Evolutionary conservation across 176 grass and related monocot species (phyloP), one percentile per base, ranked within the genome.

Genomic region (Carex pumila): DNA sequence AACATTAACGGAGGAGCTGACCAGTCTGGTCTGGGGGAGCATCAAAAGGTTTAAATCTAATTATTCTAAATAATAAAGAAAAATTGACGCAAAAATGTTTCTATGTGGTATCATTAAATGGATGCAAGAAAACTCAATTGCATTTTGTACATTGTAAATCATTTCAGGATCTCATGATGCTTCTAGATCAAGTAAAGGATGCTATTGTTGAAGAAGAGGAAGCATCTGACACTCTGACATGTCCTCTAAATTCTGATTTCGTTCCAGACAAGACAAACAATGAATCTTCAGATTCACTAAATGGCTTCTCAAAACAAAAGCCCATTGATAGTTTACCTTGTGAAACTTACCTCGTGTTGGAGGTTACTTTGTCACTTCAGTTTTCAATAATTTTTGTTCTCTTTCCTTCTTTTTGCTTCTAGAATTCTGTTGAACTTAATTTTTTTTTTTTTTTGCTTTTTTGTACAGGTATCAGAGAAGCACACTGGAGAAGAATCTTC

Each of bases 171-270:
- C 79, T 98, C 61, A 89, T 98, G 76, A 92, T 88, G 82, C 95
- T 98, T 84, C 75, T 98, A 65, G 92, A 98, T 86, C 95, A 98
- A 93, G 95, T 98, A 31, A 86, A 95, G 88, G 95, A 98, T 91
- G 95, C 91, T 81, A 98, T 98, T 79, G 88, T 69, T 37, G 95
- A 98, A 80, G 95, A 94, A 70, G 81, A 81, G 36, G 67, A 19
- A 76, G 81, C 84, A 86, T 45, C 22, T 70, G 87, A n/a, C 18
- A 37, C 79, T 31, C 67, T 73, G 86, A 57, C 81, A 86, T 47
- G 43, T 43, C 49, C 81, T 34, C 22, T 83, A 68, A 67, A 55
- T 68, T 59, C 85, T 25, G 29, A 47, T 81, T 87, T 14, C 52
- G 62, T 22, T 8, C 30, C 61, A 36, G 91, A 82, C 37, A 78